Base-by-base conservation (phyloP, 129 eudicot species). In the Glebionis coronaria region DNA sequence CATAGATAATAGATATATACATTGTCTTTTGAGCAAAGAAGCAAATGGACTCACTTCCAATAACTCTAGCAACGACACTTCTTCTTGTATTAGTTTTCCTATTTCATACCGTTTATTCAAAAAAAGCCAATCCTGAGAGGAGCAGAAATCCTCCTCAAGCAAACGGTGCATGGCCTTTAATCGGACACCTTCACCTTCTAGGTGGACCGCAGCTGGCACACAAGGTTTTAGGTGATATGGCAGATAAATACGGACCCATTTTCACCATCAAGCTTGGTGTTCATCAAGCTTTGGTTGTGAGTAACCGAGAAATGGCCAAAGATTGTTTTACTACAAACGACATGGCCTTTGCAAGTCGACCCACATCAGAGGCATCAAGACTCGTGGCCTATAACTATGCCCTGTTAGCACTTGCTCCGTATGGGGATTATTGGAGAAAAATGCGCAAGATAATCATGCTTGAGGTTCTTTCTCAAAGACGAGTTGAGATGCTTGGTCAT, bases 391-490 rank as follows among this genome's bases (percentile, higher is more conserved):
- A 81, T 42, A 73, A 77, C 62, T 49, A 73, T n/a, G 79, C 80
- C 56, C 31, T 65, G 46, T 64, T 63, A 12, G 70, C 71, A 2
- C 16, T 61, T 8, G 50, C 72, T 25, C 79, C 82, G 0, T 68
- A 62, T 12, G 85, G 85, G 0, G 66, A 56, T 0, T 77, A 76
- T 13, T 81, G 80, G 85, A 63, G 68, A 10, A 45, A 76, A 31
- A 2, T 76, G 21, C 79, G 79, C 54, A 68, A 71, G 59, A 71
- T 72, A 9, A 12, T 55, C 25, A 38, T 3, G 66, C 49, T 38
- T 14, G 66, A 35, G 25, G 51, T n/a, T n/a, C n/a, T n/a, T 38
- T 61, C 66, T 35, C 66, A 38, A 15, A 12, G n/a, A 16, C 42
- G 28, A 35, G 50, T 61, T 61, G 66, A 61, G 50, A 15, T 35